phyloP scores from a whole-genome alignment of 1,284 basidiomycete species.

The Marasmius fiardii region DNA sequence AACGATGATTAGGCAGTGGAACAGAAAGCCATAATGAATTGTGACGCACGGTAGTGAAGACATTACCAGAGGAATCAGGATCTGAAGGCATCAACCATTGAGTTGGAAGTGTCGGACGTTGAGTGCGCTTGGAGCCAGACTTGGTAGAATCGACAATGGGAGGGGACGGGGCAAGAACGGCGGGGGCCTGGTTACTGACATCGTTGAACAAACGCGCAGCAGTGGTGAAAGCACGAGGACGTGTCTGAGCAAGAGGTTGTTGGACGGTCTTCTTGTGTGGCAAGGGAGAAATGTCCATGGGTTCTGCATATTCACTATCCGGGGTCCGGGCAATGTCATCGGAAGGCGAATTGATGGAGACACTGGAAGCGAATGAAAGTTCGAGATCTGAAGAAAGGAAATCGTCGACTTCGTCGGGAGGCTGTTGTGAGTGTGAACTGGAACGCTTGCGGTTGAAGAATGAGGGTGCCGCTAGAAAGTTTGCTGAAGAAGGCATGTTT shows the following conservation, averaged over 20 bases:
- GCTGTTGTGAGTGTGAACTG: slow-evolving; percentile 34
- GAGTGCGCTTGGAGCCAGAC: slow-evolving; percentile 46
- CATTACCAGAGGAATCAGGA: slow-evolving; percentile 12
- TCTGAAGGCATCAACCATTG: slow-evolving; percentile 51
- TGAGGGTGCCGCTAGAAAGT: slow-evolving; percentile 49
- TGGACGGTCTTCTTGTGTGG: slow-evolving; percentile 34
- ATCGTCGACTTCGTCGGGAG: slow-evolving; percentile 55
- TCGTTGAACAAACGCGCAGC: slow-evolving; percentile 65
- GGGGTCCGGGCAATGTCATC: slow-evolving; percentile 40
- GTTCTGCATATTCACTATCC: slow-evolving; percentile 45
- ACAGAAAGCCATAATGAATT: slow-evolving; percentile 9
- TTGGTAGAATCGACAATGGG: slow-evolving; percentile 31
- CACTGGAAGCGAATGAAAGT: slow-evolving; percentile 74
- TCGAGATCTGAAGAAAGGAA: slow-evolving; percentile 72
- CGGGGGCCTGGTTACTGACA: slow-evolving; percentile 50
- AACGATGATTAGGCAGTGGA: slow-evolving; percentile 1
- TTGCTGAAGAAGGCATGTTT: slow-evolving; percentile 29
- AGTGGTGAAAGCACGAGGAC: slow-evolving; percentile 60
- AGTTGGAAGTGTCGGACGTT: slow-evolving; percentile 56
- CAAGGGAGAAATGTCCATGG: slow-evolving; percentile 80
- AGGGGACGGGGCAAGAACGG: slow-evolving; percentile 17
- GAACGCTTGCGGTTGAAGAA: slow-evolving; percentile 46
- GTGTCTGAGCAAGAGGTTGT: slow-evolving; percentile 27
- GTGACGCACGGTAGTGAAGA: slow-evolving; percentile 29
- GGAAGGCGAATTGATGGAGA: slow-evolving; percentile 71